Percentiles rank a stretch among this genome's conserved stretches.
These are phyloP conservation scores for Fusarium sp. DNA, from an alignment of 2,329 filamentous ascomycete genomes.

Conservation along the genomic window DNA sequence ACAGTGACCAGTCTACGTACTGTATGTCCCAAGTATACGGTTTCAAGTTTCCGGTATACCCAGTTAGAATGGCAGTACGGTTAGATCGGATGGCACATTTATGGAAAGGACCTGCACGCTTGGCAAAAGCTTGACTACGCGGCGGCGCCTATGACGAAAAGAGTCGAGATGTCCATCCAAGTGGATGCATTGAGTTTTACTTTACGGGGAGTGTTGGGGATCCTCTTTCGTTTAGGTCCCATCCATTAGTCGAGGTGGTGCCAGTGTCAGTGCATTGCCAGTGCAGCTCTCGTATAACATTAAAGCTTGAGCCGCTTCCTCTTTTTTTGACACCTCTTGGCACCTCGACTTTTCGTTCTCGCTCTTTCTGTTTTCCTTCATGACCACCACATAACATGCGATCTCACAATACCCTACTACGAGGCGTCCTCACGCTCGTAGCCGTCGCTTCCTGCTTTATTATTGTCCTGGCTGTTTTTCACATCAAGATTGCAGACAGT, in stretches of 20 bases:
- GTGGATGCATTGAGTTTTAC: background rate
- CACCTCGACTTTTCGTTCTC: background rate
- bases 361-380: background rate
- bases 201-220: background rate
- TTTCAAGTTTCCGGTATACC: conserved; percentile 12
- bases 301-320: background rate
- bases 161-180: background rate
- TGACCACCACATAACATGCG: conserved; percentile 13
- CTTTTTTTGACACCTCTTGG: background rate
- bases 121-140: conserved; percentile 34
- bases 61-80: conserved; percentile 11
- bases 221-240: background rate
- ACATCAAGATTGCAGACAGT: conserved; percentile 21
- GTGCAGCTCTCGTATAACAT: conserved; percentile 8
- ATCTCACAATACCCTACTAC: conserved; percentile 17
- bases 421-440: conserved; percentile 21
- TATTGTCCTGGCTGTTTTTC: conserved; percentile 23
- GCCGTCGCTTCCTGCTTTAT: conserved; percentile 9
- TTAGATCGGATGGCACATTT: conserved; percentile 31
- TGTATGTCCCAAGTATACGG: background rate
- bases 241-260: background rate
- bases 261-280: background rate
- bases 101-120: conserved; percentile 13
- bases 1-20: background rate
- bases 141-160: conserved; percentile 18